Evolutionary conservation across 75 land plant species (phyloP), one percentile per base, ranked within the genome.

Genomic region (Pseudotsuga menziesii): DNA sequence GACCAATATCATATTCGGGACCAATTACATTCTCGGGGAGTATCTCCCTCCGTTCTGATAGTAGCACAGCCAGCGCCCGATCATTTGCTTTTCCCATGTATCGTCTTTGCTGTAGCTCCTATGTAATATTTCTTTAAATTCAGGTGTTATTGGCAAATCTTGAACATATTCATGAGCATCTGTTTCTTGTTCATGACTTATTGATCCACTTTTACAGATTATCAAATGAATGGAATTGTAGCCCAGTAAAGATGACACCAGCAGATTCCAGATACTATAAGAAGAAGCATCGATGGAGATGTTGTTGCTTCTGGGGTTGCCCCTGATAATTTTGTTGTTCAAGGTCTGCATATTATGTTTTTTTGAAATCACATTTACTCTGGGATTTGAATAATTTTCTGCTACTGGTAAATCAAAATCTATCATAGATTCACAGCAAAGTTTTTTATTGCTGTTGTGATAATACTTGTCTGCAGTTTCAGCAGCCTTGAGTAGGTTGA

Each of bases 161-260:
- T 16, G 58, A 35, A 41, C 35, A 15, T 25, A 20, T 27, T 48
- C 41, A 12, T 39, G 59, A 22, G 66, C 15, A 11, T 52, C 58
- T 74, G 54, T 19, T 15, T 74, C 23, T 56, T 74, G 75, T 36
- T 15, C 27, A 36, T 26, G 5, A 16, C 35, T 4, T 75, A 56
- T 26, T 11, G 41, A 56, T 5, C 58, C 64, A 58, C 5, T 7
- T 48, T 3, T 61, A n/a, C 93, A 95, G 98, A 56, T 80, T 95
- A 60, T 85, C 90, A 56, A 67, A 86, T 57, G 98, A 95, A 39
- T 95, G 93, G 93, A 89, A 85, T 64, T 84, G 89, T 77, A 95
- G 96, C 77, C 98, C 96, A 20, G 93, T 86, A 17, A 91, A 88
- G 76, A 93, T 95, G 90, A 89, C 85, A 35, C 86, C 84, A 77